Evolutionary conservation across 2,329 filamentous ascomycete genomes (phyloP), one percentile per base, ranked within the genome.

Genomic region (Leptographium radiaticola): DNA sequence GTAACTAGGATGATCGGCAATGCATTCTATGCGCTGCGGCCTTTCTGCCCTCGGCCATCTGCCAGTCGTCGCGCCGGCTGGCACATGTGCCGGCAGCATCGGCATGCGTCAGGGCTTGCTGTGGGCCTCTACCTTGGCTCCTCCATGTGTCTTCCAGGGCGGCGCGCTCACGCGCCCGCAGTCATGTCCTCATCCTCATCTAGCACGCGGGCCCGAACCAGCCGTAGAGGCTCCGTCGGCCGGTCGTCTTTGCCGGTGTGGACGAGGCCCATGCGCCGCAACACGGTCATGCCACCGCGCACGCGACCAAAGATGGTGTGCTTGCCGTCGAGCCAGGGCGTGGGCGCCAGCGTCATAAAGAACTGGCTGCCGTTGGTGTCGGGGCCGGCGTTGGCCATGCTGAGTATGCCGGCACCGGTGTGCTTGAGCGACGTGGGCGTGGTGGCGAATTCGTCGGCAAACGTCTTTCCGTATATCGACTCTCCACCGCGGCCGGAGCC

Each of bases 221-320:
- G 91, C 71, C 80, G 89, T 53, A 97, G 80, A 61, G 94, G 83
- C 62, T 94, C 85, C 7, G 82, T 70, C 0, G 93, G 93, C 61
- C 84, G 74, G 68, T 97, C 93, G 61, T 91, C 88, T 9, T 71
- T 70, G 30, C 81, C 87, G 1, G 89, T 95, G 72, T 86, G 88
- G 50, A 95, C 89, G 55, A 93, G 67, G 0, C 90, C 93, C 80
- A 98, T 87, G 60, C 89, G 78, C 73, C 88, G 84, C 33, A 97
- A 83, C n/a, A 91, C 76, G 54, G 78, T 75, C 77, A 97, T 81
- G 0, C 93, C 93, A 53, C 71, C 79, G 72, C 86, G 90, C 42
- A 98, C 89, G 53, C 91, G 75, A 1, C 93, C 93, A 66, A 98
- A 98, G 60, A 98, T 94, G 12, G 90, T 95, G 68, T 98, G 91